phyloP scores from a whole-genome alignment of 106 monocot species.

The Acanthochlamys bracteata region DNA sequence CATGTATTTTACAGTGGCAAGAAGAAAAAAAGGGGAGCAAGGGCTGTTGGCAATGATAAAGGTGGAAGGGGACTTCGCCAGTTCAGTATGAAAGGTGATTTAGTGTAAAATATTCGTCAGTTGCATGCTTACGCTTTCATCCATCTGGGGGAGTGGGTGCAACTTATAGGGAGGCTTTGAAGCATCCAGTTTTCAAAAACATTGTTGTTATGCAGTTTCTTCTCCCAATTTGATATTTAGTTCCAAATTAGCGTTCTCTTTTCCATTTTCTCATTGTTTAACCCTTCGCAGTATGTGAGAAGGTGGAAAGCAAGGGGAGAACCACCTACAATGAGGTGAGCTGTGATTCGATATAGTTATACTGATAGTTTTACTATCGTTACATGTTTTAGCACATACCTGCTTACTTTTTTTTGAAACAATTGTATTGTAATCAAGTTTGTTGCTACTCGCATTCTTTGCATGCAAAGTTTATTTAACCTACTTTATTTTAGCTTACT shows the following conservation, averaged over 20 bases:
- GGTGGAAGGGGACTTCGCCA: constrained; percentile 78
- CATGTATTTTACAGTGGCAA: constrained; percentile 33
- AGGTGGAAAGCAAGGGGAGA: constrained; percentile 80
- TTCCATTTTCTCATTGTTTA: not conserved
- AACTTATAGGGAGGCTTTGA: not conserved
- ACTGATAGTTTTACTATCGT: not conserved
- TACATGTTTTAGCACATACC: not conserved
- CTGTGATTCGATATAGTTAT: not conserved
- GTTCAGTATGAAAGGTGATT: constrained; percentile 79
- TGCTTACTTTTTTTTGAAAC: not conserved
- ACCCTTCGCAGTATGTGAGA: constrained; percentile 49
- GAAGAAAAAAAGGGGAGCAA: constrained; percentile 89
- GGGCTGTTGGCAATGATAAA: constrained; percentile 83
- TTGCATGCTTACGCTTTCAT: not conserved
- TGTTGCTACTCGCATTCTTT: not conserved
- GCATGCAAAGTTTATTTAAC: no score
- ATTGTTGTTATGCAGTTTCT: no score
- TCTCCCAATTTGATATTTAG: not conserved
- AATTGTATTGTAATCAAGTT: not conserved
- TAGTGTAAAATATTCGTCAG: not conserved
- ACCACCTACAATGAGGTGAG: constrained; percentile 75
- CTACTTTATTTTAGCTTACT: no score
- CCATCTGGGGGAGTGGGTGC: not conserved
- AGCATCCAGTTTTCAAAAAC: not conserved
- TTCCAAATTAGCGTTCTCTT: not conserved